Evolutionary conservation across 805 yeast genomes (phyloP), one percentile per base, ranked within the genome.

Genomic region (Priceomyces castillae): DNA sequence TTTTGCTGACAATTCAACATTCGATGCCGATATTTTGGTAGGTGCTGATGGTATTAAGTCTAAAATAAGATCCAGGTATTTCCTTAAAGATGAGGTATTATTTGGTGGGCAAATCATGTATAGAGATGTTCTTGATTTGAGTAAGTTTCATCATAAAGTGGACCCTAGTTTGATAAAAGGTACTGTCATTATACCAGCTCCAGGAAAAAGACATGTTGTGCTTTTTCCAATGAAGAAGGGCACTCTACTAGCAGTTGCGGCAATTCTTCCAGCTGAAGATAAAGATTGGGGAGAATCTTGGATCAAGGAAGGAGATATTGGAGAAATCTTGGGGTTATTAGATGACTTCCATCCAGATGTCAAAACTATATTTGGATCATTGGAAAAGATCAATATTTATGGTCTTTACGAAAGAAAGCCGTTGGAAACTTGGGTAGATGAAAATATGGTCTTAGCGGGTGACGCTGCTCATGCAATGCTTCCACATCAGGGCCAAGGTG

Each of bases 391-490:
- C 9, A 25, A 12, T 25, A 25, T 25, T 25, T 25, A 25, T 25
- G 30, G 30, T 10, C 30, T 25, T 25, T 25, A 25, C 12, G 40
- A 37, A 16, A 37, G 33, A 37, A 7, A 15, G 3, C 17, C 18
- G 5, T 37, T 37, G 33, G 33, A 37, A 9, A 37, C 33, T n/a
- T 37, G 40, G 40, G 20, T 37, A 22, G 14, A 37, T 20, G 33
- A 23, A 11, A 37, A 25, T 2, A 17, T 25, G 23, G 40, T 33
- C 14, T 37, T 37, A 26, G 30, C 33, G 3, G 40, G 40, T 20
- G 40, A 37, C 23, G 31, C 40, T 11, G 40, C 40, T 7, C 40
- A 37, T 37, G 33, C 40, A 22, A 22, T 37, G 30, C 31, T 37
- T 20, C 40, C 40, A 10, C 40, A 37, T 7, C 33, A 22, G 18